Evolutionary conservation across 257 asterid genomes (phyloP), one percentile per base, ranked within the genome.

Genomic region (Cordia subcordata): DNA sequence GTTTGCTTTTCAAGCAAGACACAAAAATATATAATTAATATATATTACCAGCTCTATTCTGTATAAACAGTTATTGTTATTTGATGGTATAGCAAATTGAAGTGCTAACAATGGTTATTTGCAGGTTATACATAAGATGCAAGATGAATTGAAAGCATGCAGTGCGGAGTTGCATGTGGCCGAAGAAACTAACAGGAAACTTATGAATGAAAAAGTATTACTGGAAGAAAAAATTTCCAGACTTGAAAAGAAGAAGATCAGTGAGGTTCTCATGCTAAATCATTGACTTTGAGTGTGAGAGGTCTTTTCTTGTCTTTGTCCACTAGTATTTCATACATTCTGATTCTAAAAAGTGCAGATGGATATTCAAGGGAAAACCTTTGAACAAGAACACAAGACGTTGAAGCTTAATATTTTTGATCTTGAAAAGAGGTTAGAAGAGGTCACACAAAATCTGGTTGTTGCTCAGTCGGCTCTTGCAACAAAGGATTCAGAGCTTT

Each of bases 351-450:
- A 73, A 68, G n/a, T 71, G 75, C 75, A 86, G 96, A 75, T 79
- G 61, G 83, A 79, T 51, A 58, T 38, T 56, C 64, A 81, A 22
- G 80, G 81, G 82, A 81, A 72, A 59, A 79, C 61, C 45, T 72
- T 81, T 64, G 97, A 89, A 72, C 86, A 76, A 61, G 97, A 93
- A 78, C 68, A 72, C 70, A 83, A 77, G 73, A 74, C 68, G 35
- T 75, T 80, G 81, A 82, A 68, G 76, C 72, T 60, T 64, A 83
- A 71, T 61, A 66, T 83, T 61, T 73, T 72, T 49, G 95, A 93
- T 65, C 97, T 89, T 73, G 90, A 89, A 82, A 83, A 80, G 69
- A 80, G 79, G 58, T 66, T 93, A 73, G 90, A 85, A 62, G 90
- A 80, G 62, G 77, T 76, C 66, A 79, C 79, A 49, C 64, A 45